Evolutionary conservation across 306 rosid species (phyloP).

Genomic region (Pyrus communis): DNA sequence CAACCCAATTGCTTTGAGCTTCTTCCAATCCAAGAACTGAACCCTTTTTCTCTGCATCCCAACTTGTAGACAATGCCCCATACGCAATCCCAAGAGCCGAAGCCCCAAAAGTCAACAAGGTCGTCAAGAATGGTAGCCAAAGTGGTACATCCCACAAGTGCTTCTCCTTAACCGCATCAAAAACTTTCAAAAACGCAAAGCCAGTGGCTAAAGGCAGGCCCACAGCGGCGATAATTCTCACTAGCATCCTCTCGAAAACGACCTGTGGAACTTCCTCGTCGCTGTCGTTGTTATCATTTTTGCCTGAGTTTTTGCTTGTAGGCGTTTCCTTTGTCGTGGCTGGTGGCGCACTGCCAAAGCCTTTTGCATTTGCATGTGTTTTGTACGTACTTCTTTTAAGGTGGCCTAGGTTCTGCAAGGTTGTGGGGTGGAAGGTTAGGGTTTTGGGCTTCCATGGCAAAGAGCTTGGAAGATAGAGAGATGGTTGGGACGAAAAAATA

Average conservation of each 20-base stretch:
- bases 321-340: constrained; percentile 3
- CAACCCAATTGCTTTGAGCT: constrained; percentile 60
- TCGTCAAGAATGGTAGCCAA: constrained; percentile 68
- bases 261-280: constrained; percentile 46
- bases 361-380: constrained; percentile 48
- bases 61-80: constrained; percentile 68
- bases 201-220: constrained; percentile 70
- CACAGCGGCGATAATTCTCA: constrained; percentile 51
- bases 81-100: constrained; percentile 67
- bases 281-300: background rate
- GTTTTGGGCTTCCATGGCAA: constrained; percentile 42
- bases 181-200: constrained; percentile 38
- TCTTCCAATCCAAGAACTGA: constrained; percentile 66
- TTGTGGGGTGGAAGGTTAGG: constrained; percentile 18
- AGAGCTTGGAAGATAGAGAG: constrained; percentile 28
- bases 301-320: constrained; percentile 12
- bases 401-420: constrained; percentile 8
- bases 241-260: constrained; percentile 50
- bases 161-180: constrained; percentile 42
- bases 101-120: constrained; percentile 51
- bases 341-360: constrained; percentile 37
- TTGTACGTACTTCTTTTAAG: constrained; percentile 1
- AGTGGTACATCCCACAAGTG: constrained; percentile 46
- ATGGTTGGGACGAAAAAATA: constrained; percentile 24
- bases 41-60: constrained; percentile 63